A percentile compares a stretch with the other conserved stretches of the same genome.
Evolutionary conservation across 495 filamentous ascomycete genomes (phyloP).

Genomic region (Hyaloscypha variabilis): DNA sequence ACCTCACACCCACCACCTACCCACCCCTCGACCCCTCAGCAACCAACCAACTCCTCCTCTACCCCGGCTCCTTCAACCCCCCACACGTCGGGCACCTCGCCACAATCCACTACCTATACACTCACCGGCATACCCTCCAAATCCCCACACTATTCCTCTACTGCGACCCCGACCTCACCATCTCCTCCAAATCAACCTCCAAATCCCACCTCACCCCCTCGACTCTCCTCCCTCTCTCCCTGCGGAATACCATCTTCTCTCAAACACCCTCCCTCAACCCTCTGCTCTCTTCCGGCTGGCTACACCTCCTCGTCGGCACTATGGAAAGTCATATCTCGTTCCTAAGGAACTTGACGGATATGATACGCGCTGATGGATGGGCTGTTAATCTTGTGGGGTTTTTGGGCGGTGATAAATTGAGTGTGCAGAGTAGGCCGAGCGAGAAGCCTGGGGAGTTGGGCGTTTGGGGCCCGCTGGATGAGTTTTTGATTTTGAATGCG

Average conservation of each 20-base stretch:
- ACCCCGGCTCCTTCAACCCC: background rate
- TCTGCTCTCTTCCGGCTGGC: background rate
- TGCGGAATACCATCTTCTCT: background rate
- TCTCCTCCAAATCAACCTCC: background rate
- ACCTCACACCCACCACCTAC: background rate
- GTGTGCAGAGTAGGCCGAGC: background rate
- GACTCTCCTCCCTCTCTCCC: background rate
- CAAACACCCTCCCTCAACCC: background rate
- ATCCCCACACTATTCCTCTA: background rate
- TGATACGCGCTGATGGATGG: background rate
- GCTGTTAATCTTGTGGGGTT: background rate
- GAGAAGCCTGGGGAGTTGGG: background rate
- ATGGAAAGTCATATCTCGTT: background rate
- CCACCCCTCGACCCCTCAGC: background rate
- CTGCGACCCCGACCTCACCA: background rate
- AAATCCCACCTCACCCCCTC: background rate
- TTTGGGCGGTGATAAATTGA: background rate
- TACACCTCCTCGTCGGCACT: background rate
- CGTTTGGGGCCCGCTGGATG: background rate
- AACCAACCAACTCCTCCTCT: background rate
- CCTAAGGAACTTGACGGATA: background rate
- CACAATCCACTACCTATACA: background rate
- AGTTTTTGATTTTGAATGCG: background rate
- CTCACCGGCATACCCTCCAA: background rate
- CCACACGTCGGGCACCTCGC: background rate